Evolutionary conservation across 331 rosid genomes (phyloP).

Genomic region (Pyrus hybrid): DNA sequence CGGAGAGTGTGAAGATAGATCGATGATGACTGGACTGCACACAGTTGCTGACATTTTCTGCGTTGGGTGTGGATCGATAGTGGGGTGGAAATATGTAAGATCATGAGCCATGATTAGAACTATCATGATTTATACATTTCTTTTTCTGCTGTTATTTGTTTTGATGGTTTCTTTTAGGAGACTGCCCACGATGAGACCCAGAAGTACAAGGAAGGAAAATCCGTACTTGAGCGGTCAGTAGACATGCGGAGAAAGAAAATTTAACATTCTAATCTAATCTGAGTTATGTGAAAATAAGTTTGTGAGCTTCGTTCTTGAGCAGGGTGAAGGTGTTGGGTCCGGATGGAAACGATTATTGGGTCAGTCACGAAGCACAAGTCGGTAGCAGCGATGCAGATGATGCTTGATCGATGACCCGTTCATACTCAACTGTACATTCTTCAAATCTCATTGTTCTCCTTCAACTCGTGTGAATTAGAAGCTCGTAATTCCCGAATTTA

Average conservation of each 20-base stretch:
- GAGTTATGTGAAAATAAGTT: slow-evolving; percentile 1
- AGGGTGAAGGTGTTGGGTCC: slow-evolving; percentile 64
- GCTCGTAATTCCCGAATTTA: slow-evolving; percentile 19
- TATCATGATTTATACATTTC: slow-evolving; percentile 3
- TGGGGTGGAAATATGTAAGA: slow-evolving; percentile 90
- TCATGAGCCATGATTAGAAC: slow-evolving; percentile 18
- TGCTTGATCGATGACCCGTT: slow-evolving; percentile 19
- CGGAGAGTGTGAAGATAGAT: slow-evolving; percentile 64
- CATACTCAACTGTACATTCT: slow-evolving; percentile 46
- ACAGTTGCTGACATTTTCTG: slow-evolving; percentile 82
- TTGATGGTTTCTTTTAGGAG: slow-evolving; percentile 50
- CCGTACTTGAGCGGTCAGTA: slow-evolving; percentile 81
- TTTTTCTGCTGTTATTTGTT: slow-evolving; percentile 18
- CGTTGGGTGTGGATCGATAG: slow-evolving; percentile 73
- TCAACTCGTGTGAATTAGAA: slow-evolving; percentile 24
- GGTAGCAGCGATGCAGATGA: slow-evolving; percentile 84
- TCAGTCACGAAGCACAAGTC: slow-evolving; percentile 50
- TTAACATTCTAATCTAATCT: neutral
- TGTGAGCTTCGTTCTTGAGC: slow-evolving; percentile 30
- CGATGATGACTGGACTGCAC: slow-evolving; percentile 70
- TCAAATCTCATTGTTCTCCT: slow-evolving; percentile 20
- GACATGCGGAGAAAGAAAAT: slow-evolving; percentile 11
- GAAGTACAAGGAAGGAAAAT: slow-evolving; percentile 91
- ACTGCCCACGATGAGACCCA: slow-evolving; percentile 59
- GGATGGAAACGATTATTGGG: slow-evolving; percentile 66